Base-by-base conservation (phyloP, 176 grass and related monocot species). In the Oryza australiensis region DNA sequence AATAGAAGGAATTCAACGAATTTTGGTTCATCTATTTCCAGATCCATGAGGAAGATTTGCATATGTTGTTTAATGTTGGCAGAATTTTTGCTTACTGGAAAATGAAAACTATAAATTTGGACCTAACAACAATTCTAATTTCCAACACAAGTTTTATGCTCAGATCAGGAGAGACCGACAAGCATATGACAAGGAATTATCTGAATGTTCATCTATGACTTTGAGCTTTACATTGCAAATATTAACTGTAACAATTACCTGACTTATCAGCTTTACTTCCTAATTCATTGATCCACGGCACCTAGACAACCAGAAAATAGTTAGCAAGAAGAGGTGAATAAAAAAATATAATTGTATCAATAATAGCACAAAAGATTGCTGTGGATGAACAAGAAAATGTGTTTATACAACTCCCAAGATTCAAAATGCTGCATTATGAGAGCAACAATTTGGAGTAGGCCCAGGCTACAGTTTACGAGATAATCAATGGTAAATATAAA, bases 251-350 rank as follows among this genome's bases (percentile, higher is more conserved):
- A 42, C 18, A 73, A 32, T 64, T 85, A 77, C 83, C 88, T 66
- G 30, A 32, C 66, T 42, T 24, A 66, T 60, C 37, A 16, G 23
- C 62, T 70, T 86, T 70, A 53, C 4, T 64, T 80, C 80, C 86
- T 97, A 97, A 79, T 97, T 97, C 95, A 97, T 94, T 78, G 95
- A 97, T 82, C 95, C 95, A 62, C 92, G 95, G 66, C 95, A 97
- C 86, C 95, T 97, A 90, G 65, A 83, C 57, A 94, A 88, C 59
- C 40, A 78, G 34, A 28, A 79, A 20, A 65, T 63, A 70, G 20
- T 88, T 80, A 89, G 66, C 76, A 40, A 42, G 10, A 62, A 38
- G 28, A 74, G 23, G 28, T 34, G 9, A 87, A 24, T 80, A 68
- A 49, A 79, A 68, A 13, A 69, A 13, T 74, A 78, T 71, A 87